These are phyloP conservation scores for Xylaria sp. DNA, from an alignment of 2,329 filamentous ascomycete genomes.

Conservation along the genomic window DNA sequence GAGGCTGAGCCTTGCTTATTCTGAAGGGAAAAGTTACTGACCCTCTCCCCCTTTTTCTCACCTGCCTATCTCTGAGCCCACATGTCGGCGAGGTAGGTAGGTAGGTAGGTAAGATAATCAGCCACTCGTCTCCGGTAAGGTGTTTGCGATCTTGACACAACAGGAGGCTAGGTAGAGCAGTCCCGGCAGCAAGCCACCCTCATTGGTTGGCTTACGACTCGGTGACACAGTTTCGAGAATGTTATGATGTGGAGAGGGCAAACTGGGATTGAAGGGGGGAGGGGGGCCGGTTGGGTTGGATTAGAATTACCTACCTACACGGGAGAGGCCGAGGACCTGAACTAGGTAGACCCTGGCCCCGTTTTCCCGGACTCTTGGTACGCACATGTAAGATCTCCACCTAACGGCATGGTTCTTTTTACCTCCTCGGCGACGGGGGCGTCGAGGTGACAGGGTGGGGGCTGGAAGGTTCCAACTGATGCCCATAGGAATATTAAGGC, in stretches of 20 bases:
- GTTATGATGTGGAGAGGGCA: neutral
- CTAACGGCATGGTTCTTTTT: neutral
- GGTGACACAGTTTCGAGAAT: neutral
- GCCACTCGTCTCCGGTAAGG: neutral
- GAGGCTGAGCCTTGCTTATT: slow-evolving; percentile 18
- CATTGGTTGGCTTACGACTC: slow-evolving; percentile 23
- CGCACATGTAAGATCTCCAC: too few relatives aligned
- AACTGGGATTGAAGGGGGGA: too few relatives aligned
- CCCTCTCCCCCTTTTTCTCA: neutral
- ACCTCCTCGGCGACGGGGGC: neutral
- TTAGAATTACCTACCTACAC: slow-evolving; percentile 13
- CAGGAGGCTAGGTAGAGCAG: slow-evolving; percentile 2
- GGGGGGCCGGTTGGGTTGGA: neutral
- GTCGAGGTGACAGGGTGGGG: too few relatives aligned
- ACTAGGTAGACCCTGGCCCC: slow-evolving; percentile 5
- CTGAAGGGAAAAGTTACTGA: slow-evolving; percentile 4
- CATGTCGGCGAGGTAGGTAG: neutral
- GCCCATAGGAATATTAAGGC: neutral
- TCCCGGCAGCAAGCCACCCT: slow-evolving; percentile 4
- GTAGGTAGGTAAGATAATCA: neutral
- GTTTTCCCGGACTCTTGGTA: slow-evolving; percentile 16
- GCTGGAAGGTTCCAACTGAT: slow-evolving; percentile 14
- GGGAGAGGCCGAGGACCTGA: slow-evolving; percentile 23
- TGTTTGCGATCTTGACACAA: slow-evolving; percentile 1
- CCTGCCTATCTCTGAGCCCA: slow-evolving; percentile 1